phyloP scores from a whole-genome alignment of 352 stramenopile species.

The Globisporangium okanoganense region DNA sequence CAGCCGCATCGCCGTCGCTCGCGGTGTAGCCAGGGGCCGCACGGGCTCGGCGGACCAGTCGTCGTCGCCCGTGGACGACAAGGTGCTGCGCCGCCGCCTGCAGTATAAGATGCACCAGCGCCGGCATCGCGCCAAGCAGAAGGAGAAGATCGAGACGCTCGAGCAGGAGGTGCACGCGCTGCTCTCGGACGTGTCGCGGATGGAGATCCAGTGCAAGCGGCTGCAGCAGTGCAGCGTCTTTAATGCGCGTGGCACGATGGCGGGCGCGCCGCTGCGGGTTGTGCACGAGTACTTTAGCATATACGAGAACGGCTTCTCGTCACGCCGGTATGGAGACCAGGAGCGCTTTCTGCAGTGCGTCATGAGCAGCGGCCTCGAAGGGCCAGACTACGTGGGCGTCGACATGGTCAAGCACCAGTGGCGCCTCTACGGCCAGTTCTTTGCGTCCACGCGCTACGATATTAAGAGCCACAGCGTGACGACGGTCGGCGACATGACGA shows the following conservation, averaged over 20 bases:
- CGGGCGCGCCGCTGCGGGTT: slow-evolving; percentile 28
- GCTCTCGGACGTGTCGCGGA: slow-evolving; percentile 29
- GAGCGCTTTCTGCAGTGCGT: slow-evolving; percentile 49
- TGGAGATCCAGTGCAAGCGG: slow-evolving; percentile 27
- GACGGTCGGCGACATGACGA: slow-evolving; percentile 30
- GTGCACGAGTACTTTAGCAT: slow-evolving; percentile 51
- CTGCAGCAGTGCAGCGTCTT: slow-evolving; percentile 36
- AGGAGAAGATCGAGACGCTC: slow-evolving; percentile 37
- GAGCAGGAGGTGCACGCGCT: slow-evolving; percentile 39
- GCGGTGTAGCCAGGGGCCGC: background rate
- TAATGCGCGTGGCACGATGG: slow-evolving; percentile 19
- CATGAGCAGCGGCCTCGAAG: slow-evolving; percentile 40
- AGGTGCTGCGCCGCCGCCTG: slow-evolving; percentile 35
- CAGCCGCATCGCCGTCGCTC: background rate
- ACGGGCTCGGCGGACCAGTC: background rate
- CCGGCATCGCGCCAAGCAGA: slow-evolving; percentile 62
- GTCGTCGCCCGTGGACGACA: slow-evolving; percentile 20
- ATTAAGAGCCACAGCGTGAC: slow-evolving; percentile 28
- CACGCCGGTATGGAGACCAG: slow-evolving; percentile 20
- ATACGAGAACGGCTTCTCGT: slow-evolving; percentile 45
- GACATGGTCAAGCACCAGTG: slow-evolving; percentile 49
- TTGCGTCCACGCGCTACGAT: slow-evolving; percentile 31
- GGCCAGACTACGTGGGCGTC: slow-evolving; percentile 47
- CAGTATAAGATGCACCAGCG: slow-evolving; percentile 74
- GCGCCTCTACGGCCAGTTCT: slow-evolving; percentile 46